Conservation (phyloP, 768 basidiomycete genomes). For the Russula dissimulans region DNA sequence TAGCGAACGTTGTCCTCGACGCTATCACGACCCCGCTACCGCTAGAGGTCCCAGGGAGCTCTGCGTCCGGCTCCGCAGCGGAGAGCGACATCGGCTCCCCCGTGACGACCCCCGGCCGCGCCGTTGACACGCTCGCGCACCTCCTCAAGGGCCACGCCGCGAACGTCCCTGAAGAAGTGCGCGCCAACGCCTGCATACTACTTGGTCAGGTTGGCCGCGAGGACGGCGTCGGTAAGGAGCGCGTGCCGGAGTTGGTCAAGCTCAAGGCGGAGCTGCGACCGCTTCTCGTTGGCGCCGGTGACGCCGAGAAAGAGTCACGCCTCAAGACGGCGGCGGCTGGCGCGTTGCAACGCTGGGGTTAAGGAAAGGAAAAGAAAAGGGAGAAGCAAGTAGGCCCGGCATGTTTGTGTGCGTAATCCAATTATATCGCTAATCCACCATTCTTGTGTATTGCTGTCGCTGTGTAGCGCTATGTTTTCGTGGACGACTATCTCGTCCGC, state of each 20-base stretch:
- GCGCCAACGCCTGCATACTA: constrained; percentile 67
- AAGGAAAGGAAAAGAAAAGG: neutral
- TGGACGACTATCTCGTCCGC: neutral
- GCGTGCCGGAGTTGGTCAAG: constrained; percentile 29
- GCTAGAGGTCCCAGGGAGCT: constrained; percentile 27
- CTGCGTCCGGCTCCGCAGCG: constrained; percentile 30
- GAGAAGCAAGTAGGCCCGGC: too few relatives aligned
- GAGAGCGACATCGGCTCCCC: constrained; percentile 40
- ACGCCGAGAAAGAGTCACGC: constrained; percentile 28
- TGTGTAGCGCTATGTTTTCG: constrained; percentile 14
- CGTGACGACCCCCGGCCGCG: constrained; percentile 42
- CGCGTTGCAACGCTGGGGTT: constrained; percentile 25
- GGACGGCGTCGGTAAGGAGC: constrained; percentile 36
- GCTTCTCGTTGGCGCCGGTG: constrained; percentile 40
- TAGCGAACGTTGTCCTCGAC: constrained; percentile 55
- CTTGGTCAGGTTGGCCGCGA: constrained; percentile 54
- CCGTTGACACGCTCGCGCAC: constrained; percentile 58
- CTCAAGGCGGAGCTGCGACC: constrained; percentile 44
- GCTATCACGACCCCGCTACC: constrained; percentile 46
- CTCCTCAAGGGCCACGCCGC: constrained; percentile 43
- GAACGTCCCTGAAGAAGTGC: constrained; percentile 63
- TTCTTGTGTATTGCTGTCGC: constrained; percentile 10
- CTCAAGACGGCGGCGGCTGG: constrained; percentile 34
- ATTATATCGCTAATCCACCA: neutral
- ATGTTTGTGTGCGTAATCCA: neutral